Conservation (phyloP, 2,329 filamentous ascomycete genomes). For the Penicillium sp. region DNA sequence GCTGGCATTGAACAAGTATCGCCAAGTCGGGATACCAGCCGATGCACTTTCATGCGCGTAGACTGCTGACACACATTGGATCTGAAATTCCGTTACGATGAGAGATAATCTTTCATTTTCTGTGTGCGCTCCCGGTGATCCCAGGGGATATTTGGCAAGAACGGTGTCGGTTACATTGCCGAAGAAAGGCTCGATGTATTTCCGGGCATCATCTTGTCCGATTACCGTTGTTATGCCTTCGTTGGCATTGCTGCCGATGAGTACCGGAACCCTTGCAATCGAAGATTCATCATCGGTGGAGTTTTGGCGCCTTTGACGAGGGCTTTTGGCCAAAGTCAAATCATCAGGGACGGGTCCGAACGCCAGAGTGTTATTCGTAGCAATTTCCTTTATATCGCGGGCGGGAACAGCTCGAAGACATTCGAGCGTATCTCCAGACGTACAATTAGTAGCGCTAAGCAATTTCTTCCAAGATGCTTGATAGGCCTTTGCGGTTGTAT, state of each 20-base stretch:
- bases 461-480: slow-evolving; percentile 16
- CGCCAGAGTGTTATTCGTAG: slow-evolving; percentile 16
- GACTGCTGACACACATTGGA: slow-evolving; percentile 24
- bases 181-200: slow-evolving; percentile 5
- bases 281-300: slow-evolving; percentile 3
- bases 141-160: slow-evolving; percentile 17
- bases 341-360: slow-evolving; percentile 16
- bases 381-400: slow-evolving; percentile 19
- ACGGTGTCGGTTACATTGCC: not conserved
- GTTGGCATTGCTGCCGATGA: slow-evolving; percentile 31
- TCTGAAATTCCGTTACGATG: slow-evolving; percentile 24
- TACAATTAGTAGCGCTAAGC: slow-evolving; percentile 13
- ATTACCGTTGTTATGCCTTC: slow-evolving; percentile 25
- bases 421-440: slow-evolving; percentile 10
- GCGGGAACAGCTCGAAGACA: slow-evolving; percentile 25
- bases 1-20: slow-evolving; percentile 36
- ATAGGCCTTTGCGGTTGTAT: not conserved
- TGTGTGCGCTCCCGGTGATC: slow-evolving; percentile 12
- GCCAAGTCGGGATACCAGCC: slow-evolving; percentile 27
- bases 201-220: slow-evolving; percentile 14
- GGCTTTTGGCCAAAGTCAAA: slow-evolving; percentile 47
- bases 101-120: slow-evolving; percentile 15
- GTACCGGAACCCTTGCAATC: slow-evolving; percentile 29
- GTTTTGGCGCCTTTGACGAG: slow-evolving; percentile 21
- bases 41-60: slow-evolving; percentile 20